phyloP scores from a whole-genome alignment of 345 rosid species.

The Boechera stricta region DNA sequence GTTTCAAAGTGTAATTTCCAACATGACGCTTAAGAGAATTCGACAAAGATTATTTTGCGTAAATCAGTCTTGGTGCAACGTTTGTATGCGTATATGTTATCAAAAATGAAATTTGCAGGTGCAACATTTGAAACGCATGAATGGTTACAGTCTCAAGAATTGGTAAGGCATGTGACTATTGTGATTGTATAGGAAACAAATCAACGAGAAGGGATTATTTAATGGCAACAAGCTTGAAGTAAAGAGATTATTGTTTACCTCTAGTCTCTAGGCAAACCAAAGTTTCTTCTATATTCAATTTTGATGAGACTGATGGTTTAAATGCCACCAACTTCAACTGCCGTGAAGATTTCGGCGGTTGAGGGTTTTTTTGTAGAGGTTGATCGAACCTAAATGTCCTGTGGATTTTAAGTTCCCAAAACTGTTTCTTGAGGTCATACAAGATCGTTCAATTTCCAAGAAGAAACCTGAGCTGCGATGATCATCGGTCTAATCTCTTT shows the following conservation, averaged over 20 bases:
- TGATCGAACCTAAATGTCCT: neutral
- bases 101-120: conserved; percentile 1
- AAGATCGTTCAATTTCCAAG: neutral
- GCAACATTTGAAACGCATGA: conserved; percentile 11
- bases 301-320: neutral
- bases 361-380: conserved; percentile 1
- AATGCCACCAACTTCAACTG: neutral
- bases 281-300: neutral
- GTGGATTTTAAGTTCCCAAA: too few species aligned
- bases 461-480: neutral
- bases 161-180: neutral
- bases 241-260: neutral
- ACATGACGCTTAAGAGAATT: conserved; percentile 19
- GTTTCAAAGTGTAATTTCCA: conserved; percentile 29
- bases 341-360: neutral
- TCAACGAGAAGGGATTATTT: neutral
- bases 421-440: neutral
- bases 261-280: neutral
- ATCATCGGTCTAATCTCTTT: neutral
- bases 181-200: neutral
- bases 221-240: neutral
- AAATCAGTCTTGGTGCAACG: neutral
- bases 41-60: conserved; percentile 22
- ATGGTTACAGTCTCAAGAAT: neutral
- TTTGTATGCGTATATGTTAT: neutral